Evolutionary conservation across 2,329 filamentous ascomycete genomes (phyloP).

Genomic region (Colletotrichum sp.): DNA sequence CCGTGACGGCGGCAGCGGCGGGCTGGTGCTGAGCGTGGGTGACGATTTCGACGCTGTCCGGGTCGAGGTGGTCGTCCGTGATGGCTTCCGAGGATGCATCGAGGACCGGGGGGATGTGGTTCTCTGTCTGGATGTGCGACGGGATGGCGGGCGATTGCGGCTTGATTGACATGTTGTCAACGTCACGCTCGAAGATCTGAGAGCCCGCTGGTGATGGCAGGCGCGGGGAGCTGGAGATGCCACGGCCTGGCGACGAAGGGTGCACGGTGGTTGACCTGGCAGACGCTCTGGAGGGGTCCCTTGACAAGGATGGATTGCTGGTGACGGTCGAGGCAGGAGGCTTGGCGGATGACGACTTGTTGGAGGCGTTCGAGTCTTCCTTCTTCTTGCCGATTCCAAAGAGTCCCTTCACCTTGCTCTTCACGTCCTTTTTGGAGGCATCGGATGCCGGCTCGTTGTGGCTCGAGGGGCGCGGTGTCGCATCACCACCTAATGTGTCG

Average conservation of each 20-base stretch:
- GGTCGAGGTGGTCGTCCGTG: conserved; percentile 83
- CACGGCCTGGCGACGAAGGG: conserved; percentile 69
- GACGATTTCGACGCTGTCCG: conserved; percentile 90
- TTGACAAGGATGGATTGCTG: conserved; percentile 28
- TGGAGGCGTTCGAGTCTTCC: conserved; percentile 43
- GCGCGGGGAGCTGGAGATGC: conserved; percentile 73
- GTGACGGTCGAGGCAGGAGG: conserved; percentile 27
- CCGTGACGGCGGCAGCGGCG: conserved; percentile 71
- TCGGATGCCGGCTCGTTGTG: conserved; percentile 34
- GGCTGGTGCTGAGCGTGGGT: conserved; percentile 86
- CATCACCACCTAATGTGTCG: conserved; percentile 32
- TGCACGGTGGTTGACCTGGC: conserved; percentile 44
- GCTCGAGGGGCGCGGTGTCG: conserved; percentile 35
- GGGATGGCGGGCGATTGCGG: conserved; percentile 87
- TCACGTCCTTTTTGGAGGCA: conserved; percentile 55
- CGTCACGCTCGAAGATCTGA: conserved; percentile 92
- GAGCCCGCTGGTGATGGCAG: conserved; percentile 78
- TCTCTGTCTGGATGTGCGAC: conserved; percentile 90
- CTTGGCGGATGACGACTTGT: conserved; percentile 28
- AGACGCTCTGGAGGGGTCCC: conserved; percentile 38
- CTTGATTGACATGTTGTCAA: conserved; percentile 78
- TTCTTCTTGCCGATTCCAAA: conserved; percentile 71
- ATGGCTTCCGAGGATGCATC: conserved; percentile 93
- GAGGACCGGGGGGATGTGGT: conserved; percentile 89
- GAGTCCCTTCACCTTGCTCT: conserved; percentile 60